A percentile compares a stretch with the other conserved stretches of the same genome.
Conservation (phyloP, 148 eudicot genomes). For the Silene uniflora region DNA sequence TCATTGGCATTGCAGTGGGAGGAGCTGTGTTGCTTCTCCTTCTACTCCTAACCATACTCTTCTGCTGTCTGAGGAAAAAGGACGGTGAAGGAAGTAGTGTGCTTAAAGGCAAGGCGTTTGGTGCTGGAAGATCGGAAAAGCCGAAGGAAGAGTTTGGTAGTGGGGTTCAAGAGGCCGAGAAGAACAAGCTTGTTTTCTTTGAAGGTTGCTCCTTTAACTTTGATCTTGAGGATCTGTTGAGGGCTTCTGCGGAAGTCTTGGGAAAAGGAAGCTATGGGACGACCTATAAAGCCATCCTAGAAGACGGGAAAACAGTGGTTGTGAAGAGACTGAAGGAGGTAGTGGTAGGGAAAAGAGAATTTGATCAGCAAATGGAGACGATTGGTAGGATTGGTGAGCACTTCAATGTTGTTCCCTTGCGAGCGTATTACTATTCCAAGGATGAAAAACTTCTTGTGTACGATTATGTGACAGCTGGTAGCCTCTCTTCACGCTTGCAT, state of each 20-base stretch:
- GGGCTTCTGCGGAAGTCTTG: constrained; percentile 93
- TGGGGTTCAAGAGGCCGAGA: constrained; percentile 72
- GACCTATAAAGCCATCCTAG: constrained; percentile 80
- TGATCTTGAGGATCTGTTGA: constrained; percentile 84
- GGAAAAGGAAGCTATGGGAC: constrained; percentile 93
- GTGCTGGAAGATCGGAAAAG: constrained; percentile 47
- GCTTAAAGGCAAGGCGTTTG: constrained; percentile 41
- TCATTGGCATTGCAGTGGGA: constrained; percentile 50
- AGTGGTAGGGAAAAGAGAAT: constrained; percentile 67
- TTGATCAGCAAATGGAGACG: constrained; percentile 86
- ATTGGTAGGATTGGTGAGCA: constrained; percentile 54
- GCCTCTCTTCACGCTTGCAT: constrained; percentile 66
- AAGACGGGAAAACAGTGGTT: constrained; percentile 73
- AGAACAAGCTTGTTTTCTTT: constrained; percentile 79
- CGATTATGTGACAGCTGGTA: constrained; percentile 55
- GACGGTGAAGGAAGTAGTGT: constrained; percentile 27
- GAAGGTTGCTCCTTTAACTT: constrained; percentile 63
- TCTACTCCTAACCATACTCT: constrained; percentile 29
- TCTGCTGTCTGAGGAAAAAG: constrained; percentile 50
- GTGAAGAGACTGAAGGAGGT: constrained; percentile 89
- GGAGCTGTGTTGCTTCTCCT: constrained; percentile 39
- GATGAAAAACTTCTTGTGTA: constrained; percentile 92
- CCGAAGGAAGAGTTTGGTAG: constrained; percentile 70
- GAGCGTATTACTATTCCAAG: constrained; percentile 90
- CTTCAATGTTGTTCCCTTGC: constrained; percentile 60